Evolutionary conservation across 192 early-diverging fungal genomes (phyloP), one percentile per base, ranked within the genome.

Genomic region (Coemansia brasiliensis): DNA sequence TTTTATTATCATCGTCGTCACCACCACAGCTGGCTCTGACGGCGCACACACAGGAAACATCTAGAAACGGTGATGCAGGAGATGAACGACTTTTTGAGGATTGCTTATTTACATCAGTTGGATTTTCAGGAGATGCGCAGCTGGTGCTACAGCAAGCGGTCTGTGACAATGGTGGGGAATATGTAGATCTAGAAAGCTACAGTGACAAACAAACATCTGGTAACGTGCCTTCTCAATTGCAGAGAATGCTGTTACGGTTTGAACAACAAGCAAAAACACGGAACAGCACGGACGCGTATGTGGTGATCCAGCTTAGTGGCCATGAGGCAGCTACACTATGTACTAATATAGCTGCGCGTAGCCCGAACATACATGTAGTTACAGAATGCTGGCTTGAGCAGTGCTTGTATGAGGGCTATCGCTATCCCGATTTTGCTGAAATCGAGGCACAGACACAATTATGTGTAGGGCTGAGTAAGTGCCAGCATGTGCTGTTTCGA

Each of bases 351-450:
- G 55, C 35, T 3, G 39, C 37, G 15, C 21, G 10, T 10, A 29
- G 46, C 29, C 51, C 22, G 11, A 32, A 4, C 6, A 55, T 75
- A 17, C 67, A 67, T 37, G 45, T 85, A 38, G 83, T 85, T 24
- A 84, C 81, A 37, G 79, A 85, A 43, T 85, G 73, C 51, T 87
- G 86, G 86, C 43, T 87, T 10, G 83, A 87, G 46, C 57, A 65
- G 39, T 87, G 86, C 37, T 18, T 85, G 10, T 67, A 85, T 2
- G 77, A 76, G 11, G 20, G 57, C 18, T 16, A 27, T 4, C 55
- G 73, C 4, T 72, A 78, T 44, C 70, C 76, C 8, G 65, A 74
- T 40, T 72, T 59, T 27, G 37, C 21, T 35, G 26, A 52, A 4
- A 58, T 70, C 32, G 65, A 45, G 43, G 39, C 48, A 1, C 38